Base-by-base conservation (phyloP, 257 asterid genomes). In the Solanum pinnatisectum region DNA sequence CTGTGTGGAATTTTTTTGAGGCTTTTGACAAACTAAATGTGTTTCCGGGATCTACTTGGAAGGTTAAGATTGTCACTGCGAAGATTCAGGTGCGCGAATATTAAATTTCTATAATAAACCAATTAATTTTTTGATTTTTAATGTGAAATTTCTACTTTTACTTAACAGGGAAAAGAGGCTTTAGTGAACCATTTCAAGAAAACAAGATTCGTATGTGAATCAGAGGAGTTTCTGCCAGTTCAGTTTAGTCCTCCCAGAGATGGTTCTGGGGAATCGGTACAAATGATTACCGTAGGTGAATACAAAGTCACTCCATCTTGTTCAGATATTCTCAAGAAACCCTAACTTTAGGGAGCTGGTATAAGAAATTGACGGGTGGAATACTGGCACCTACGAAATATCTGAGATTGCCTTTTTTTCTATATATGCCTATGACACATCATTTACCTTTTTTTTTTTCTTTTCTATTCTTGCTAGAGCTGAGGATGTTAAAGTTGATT, bases 91-190 rank as follows among this genome's bases (percentile, higher is more conserved):
- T 92, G 42, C 10, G 42, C 35, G 4, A 72, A 18, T 33, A 15
- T 35, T 33, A 8, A 33, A 72, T 72, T 84, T 12, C 15, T 60
- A 60, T 9, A 60, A 60, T 8, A 60, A 60, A 56, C 65, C 65
- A 56, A 73, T 77, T 37, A 23, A n/a, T 13, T 77, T 40, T 27
- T 68, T 81, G 42, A 3, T 81, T 81, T n/a, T 46, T 81, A 14
- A 9, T 81, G 85, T 46, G 39, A 27, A 16, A 44, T 35, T 73
- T 72, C 8, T 33, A 4, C 2, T 30, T 27, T 33, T 25, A 16
- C 20, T 18, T 79, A 27, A 44, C 92, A 95, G 98, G 98, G 98
- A 5, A 95, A 94, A 87, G 93, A 91, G 63, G 95, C 89, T 0
- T 15, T 93, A 65, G 84, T 89, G 37, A 46, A 27, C 0, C 94